Evolutionary conservation across 2,329 filamentous ascomycete species (phyloP).

Genomic region (Cucurbitaria berberidis): DNA sequence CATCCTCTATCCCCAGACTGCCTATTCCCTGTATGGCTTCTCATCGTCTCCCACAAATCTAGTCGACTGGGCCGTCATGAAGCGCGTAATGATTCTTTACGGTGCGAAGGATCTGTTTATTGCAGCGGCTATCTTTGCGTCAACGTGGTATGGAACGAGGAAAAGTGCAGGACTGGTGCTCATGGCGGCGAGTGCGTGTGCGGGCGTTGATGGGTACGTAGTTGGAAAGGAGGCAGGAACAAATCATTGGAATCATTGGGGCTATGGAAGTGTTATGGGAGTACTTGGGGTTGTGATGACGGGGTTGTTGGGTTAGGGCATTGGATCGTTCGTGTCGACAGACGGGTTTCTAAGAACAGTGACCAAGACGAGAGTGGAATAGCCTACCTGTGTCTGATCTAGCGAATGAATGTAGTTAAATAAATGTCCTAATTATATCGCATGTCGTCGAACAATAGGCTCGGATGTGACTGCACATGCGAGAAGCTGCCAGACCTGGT

Average conservation of each 20-base stretch:
- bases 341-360: too few species aligned
- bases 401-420: too few species aligned
- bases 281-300: constrained; percentile 49
- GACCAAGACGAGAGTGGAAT: too few species aligned
- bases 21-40: constrained; percentile 50
- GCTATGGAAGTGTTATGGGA: constrained; percentile 48
- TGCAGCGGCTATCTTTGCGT: constrained; percentile 49
- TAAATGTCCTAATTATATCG: too few species aligned
- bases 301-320: constrained; percentile 22
- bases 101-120: constrained; percentile 60
- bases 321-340: neutral
- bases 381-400: too few species aligned
- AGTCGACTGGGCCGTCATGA: constrained; percentile 49
- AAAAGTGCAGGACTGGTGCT: constrained; percentile 54
- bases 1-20: constrained; percentile 44
- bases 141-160: constrained; percentile 48
- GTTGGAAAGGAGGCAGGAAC: constrained; percentile 46
- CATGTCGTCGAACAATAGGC: too few species aligned
- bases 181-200: constrained; percentile 51
- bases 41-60: constrained; percentile 27
- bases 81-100: constrained; percentile 56
- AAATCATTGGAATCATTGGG: constrained; percentile 59
- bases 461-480: too few species aligned
- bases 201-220: constrained; percentile 55
- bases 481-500: too few species aligned